Evolutionary conservation across 306 rosid species (phyloP).

Genomic region (Cucumis cinereus): DNA sequence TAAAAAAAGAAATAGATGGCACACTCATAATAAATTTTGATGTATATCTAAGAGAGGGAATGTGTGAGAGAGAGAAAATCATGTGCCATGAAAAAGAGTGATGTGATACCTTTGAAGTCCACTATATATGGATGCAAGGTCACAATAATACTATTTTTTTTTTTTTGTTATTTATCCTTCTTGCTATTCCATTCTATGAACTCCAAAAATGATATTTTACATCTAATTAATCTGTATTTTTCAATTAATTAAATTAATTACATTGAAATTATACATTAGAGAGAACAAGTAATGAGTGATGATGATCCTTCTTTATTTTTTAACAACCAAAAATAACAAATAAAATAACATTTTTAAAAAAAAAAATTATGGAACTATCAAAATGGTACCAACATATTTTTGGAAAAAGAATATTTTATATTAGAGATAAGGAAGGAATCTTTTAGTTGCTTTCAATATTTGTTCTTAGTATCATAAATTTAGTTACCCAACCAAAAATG

Average conservation of each 20-base stretch:
- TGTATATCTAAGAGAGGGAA: background rate
- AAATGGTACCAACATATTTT: background rate
- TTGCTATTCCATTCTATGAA: background rate
- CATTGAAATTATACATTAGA: background rate
- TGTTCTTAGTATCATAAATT: background rate
- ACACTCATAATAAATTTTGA: no score
- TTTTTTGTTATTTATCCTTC: background rate
- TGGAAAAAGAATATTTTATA: background rate
- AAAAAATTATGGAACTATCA: background rate
- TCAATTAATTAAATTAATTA: background rate
- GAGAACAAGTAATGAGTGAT: background rate
- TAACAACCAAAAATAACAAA: no score
- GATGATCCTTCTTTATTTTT: no score
- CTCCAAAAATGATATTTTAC: background rate
- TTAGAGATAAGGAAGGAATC: background rate
- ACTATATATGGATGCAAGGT: background rate
- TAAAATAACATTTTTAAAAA: background rate
- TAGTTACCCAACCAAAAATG: background rate
- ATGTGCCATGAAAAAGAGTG: background rate
- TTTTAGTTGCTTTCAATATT: background rate
- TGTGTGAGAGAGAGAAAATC: background rate
- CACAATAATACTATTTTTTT: background rate
- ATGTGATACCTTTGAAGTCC: background rate
- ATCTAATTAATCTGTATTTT: background rate
- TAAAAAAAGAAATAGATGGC: no score